These are phyloP conservation scores for Craspedostauros australis DNA, from an alignment of 108 stramenopile genomes.

Conservation along the genomic window DNA sequence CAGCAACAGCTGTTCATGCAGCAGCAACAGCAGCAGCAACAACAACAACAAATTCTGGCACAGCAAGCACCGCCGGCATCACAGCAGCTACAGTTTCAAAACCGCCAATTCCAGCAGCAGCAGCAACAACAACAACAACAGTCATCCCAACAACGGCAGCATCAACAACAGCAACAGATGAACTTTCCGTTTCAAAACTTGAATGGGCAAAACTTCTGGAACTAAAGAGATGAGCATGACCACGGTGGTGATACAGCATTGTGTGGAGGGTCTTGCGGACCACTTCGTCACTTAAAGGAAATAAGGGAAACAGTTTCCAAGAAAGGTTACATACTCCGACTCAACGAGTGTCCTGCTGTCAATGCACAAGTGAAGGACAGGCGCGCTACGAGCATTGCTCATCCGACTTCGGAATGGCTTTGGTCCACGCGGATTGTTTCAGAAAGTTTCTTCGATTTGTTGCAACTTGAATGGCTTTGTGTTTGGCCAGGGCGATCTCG, in stretches of 20 bases:
- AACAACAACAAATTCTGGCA: conserved; percentile 2
- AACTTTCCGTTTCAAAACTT: neutral
- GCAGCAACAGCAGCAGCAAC: conserved; percentile 4
- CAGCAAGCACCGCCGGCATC: neutral
- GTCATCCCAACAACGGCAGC: neutral
- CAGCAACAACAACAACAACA: neutral
- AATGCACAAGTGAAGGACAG: conserved; percentile 2
- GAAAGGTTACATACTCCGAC: too few species aligned
- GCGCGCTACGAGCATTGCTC: neutral
- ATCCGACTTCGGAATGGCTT: neutral
- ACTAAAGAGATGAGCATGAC: too few species aligned
- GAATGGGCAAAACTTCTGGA: neutral
- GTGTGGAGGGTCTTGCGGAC: neutral
- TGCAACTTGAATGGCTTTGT: conserved; percentile 5
- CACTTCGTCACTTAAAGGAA: too few species aligned
- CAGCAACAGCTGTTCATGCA: neutral
- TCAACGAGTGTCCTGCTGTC: too few species aligned
- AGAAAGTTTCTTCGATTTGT: conserved; percentile 2
- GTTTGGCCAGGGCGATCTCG: neutral
- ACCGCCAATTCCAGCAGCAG: neutral
- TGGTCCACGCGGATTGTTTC: neutral
- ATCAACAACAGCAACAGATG: neutral
- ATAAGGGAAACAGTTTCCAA: too few species aligned
- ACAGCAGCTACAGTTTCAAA: neutral
- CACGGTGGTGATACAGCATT: neutral